These are phyloP conservation scores for Solanum chiquidenum DNA, from an alignment of 257 asterid species.

Conservation along the genomic window DNA sequence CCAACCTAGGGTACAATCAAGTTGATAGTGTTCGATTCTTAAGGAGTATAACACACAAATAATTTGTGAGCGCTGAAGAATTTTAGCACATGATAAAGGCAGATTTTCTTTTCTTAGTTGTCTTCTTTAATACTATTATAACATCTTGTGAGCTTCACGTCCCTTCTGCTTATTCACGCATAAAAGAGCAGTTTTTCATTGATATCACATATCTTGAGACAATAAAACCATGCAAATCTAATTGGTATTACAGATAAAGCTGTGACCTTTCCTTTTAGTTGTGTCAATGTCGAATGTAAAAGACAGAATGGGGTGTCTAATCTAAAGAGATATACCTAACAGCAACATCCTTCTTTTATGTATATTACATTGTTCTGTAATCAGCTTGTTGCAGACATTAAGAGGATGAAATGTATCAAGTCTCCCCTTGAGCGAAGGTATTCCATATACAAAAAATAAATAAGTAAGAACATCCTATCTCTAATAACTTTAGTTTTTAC, in stretches of 20 bases:
- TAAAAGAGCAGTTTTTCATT: background rate
- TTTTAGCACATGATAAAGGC: background rate
- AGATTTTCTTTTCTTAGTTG: background rate
- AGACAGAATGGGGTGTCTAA: background rate
- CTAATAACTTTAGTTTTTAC: background rate
- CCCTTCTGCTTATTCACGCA: background rate
- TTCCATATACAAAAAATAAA: background rate
- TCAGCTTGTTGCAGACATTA: background rate
- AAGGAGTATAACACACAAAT: background rate
- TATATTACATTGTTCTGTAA: background rate
- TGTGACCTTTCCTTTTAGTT: background rate
- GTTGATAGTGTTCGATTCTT: background rate
- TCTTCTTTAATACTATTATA: background rate
- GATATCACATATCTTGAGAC: background rate
- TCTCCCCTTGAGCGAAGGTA: background rate
- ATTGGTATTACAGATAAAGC: background rate
- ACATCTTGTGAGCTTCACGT: background rate
- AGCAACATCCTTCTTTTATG: background rate
- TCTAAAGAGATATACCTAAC: background rate
- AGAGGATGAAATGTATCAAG: background rate
- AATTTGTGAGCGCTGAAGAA: background rate
- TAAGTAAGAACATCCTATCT: background rate
- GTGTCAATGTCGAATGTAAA: background rate
- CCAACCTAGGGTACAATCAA: background rate
- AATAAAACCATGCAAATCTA: background rate